phyloP scores from a whole-genome alignment of 1,284 basidiomycete species.

The Trichosporon faecale region DNA sequence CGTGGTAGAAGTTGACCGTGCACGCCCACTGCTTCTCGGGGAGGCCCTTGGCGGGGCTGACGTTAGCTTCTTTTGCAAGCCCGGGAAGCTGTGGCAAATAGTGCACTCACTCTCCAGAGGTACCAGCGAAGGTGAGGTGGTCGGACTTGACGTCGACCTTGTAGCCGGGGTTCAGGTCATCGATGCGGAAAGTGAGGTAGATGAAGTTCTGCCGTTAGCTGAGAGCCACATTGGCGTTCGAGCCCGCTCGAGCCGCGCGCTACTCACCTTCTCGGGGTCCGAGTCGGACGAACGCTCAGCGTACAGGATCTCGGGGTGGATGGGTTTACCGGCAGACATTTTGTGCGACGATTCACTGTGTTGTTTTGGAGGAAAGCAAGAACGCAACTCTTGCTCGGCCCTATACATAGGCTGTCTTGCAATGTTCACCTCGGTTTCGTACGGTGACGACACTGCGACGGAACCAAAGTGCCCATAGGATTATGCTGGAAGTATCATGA shows the following conservation, averaged over 20 bases:
- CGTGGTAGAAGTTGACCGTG: conserved; percentile 66
- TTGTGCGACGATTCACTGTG: neutral
- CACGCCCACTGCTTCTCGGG: conserved; percentile 68
- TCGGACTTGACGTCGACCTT: conserved; percentile 64
- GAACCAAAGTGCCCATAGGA: neutral
- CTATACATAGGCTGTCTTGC: neutral
- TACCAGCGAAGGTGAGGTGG: conserved; percentile 67
- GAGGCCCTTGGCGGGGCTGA: conserved; percentile 57
- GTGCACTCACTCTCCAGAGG: conserved; percentile 63
- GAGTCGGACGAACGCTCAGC: conserved; percentile 75
- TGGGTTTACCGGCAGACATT: conserved; percentile 40
- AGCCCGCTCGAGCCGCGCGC: no score
- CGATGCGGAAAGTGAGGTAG: conserved; percentile 77
- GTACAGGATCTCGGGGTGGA: conserved; percentile 84
- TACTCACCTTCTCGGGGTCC: conserved; percentile 65
- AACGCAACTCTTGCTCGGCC: neutral
- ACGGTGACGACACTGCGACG: conserved; percentile 7
- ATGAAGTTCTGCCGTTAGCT: conserved; percentile 64
- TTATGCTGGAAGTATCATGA: conserved; percentile 12
- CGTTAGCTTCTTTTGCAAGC: no score
- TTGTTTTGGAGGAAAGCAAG: neutral
- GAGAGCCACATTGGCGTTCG: neutral
- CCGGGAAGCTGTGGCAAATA: no score
- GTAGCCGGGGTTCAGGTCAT: conserved; percentile 68
- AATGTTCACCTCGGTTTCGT: neutral